Evolutionary conservation across 202 grass and related monocot genomes (phyloP).

Genomic region (Setaria viridis): DNA sequence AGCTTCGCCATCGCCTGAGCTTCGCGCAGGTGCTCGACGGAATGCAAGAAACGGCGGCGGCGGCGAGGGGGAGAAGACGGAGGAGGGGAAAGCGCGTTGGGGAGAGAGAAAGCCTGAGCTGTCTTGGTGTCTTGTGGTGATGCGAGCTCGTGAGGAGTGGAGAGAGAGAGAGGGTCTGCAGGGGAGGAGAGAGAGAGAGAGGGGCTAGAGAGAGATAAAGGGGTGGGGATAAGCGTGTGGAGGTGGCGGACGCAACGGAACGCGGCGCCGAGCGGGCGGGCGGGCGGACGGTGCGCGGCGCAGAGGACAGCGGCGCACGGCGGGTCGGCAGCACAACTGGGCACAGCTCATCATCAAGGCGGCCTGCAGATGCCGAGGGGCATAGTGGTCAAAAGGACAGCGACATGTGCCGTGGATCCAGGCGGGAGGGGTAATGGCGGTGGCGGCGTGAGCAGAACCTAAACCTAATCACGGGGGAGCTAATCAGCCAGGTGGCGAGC

Average conservation of each 20-base stretch:
- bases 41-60: conserved; percentile 3
- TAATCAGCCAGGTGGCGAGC: not conserved
- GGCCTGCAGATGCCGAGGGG: not conserved
- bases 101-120: conserved; percentile 8
- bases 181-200: not conserved
- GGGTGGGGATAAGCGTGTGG: not conserved
- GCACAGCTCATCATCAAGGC: conserved; percentile 33
- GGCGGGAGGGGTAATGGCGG: not conserved
- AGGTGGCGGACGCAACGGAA: conserved; percentile 24
- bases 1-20: conserved; percentile 50
- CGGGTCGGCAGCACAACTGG: conserved; percentile 37
- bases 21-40: conserved; percentile 17
- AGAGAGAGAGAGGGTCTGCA: not conserved
- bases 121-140: conserved; percentile 22
- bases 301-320: not conserved
- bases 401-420: conserved; percentile 15
- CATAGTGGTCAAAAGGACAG: not conserved
- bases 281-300: not conserved
- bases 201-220: not conserved
- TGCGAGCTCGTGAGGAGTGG: conserved; percentile 15
- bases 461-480: not conserved
- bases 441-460: not conserved
- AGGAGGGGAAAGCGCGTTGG: conserved; percentile 28
- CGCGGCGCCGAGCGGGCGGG: not conserved
- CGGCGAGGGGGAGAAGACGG: not conserved